Percentiles rank a stretch among this genome's conserved stretches.
Conservation (phyloP, 148 eudicot genomes). For the Rhododendron ferrugineum region DNA sequence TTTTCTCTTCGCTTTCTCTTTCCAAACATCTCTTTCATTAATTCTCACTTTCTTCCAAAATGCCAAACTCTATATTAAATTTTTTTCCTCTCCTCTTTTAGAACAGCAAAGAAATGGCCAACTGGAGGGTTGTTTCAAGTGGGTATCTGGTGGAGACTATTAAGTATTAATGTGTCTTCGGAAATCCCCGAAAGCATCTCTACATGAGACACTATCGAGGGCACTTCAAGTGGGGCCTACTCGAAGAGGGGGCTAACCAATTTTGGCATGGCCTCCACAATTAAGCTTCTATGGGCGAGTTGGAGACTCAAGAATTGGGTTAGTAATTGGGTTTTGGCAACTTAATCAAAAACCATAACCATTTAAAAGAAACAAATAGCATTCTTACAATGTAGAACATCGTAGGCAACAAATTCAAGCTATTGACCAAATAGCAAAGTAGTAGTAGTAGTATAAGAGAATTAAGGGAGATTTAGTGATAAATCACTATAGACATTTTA, state of each 20-base stretch:
- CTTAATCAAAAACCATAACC: not conserved
- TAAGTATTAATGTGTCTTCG: not conserved
- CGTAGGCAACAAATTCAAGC: not conserved
- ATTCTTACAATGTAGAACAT: not conserved
- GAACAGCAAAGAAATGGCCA: not conserved
- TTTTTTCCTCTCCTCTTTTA: not conserved
- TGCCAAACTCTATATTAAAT: too few species aligned
- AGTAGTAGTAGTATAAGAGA: not conserved
- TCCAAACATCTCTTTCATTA: not conserved
- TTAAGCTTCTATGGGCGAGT: not conserved
- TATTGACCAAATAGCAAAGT: not conserved
- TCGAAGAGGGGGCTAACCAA: not conserved
- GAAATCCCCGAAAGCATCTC: not conserved
- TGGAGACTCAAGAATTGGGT: not conserved
- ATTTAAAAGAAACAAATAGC: not conserved
- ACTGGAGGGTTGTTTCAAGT: not conserved
- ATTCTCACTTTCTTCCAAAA: too few species aligned
- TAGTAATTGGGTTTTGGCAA: not conserved
- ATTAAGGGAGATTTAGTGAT: not conserved
- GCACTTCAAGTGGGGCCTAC: not conserved
- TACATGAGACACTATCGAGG: not conserved
- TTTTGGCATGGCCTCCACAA: not conserved
- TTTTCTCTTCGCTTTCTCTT: not conserved
- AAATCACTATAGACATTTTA: too few species aligned
- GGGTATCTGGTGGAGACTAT: not conserved